Evolutionary conservation across 768 basidiomycete genomes (phyloP), one percentile per base, ranked within the genome.

Genomic region (Pleurotus citrinopileatus): DNA sequence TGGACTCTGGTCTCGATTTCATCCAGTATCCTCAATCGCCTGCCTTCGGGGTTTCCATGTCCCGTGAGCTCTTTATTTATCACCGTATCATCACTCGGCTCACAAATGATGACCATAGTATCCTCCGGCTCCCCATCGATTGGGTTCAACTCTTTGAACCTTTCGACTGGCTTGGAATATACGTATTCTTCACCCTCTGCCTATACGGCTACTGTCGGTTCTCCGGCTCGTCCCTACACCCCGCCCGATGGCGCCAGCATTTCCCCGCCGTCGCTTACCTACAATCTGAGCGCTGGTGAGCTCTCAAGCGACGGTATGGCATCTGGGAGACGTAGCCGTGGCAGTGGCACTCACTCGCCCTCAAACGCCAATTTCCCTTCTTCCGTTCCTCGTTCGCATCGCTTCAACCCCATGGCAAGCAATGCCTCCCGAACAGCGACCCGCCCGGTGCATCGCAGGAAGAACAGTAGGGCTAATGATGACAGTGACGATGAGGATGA

Each of bases 401-500:
- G 89, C 60, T 91, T 81, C 77, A 89, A 89, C 72, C 89, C 89
- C 3, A 83, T 91, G 60, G 71, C 79, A 54, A 74, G 80, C 13
- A 72, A 82, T 42, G 73, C 83, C 56, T 75, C 80, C 47, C 75
- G 84, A 54, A 73, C 84, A 32, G 81, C 78, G 69, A 75, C 73
- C 52, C 71, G 75, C 57, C 67, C 70, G 25, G 64, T 69, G 12
- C 74, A 73, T 59, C 77, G 70, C 67, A 70, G 76, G 61, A 74
- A 73, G 58, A 62, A 70, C 22, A 74, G 74, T 59, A 68, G 72
- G 64, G 78, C 76, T 61, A 81, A 86, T 62, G 86, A 89, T 19
- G 84, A 84, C 59, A 82, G 82, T 38, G 86, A 89, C 62, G 87
- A 89, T 44, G 81, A 81, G 57, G 85, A 86, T 54, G 90, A 87